Base-by-base conservation (phyloP, 2,329 filamentous ascomycete genomes). In the Phyllosticta citribraziliensis region DNA sequence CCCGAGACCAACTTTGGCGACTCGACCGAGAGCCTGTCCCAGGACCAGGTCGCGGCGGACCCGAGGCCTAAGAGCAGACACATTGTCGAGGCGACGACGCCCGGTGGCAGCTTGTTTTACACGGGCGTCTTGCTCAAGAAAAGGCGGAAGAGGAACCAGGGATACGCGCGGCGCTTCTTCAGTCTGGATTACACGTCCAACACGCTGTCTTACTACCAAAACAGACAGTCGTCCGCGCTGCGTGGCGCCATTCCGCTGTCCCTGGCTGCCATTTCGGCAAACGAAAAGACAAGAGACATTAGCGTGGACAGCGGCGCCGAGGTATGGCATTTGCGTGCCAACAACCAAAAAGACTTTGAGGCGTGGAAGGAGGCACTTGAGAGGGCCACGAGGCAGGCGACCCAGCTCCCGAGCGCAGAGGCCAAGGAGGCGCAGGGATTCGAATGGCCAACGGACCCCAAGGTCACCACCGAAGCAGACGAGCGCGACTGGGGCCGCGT, bases 301-400 rank as follows among this genome's bases (percentile, higher is more conserved):
- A 96, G 88, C 52, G 94, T 99, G 62, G 94, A 99, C 72, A 97
- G 94, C 0, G 94, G 94, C 1, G 92, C 94, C 2, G 94, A 99
- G 74, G 86, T 99, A 25, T 99, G 94, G 94, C 94, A 97, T 76
- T 79, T 99, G 30, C 87, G 87, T 68, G 91, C 94, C 2, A 84
- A 83, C 56, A 96, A 89, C 67, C 83, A 85, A 56, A 88, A 88
- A 65, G 93, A 97, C 64, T 99, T 97, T 70, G 82, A 84, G 55
- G 87, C 88, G 19, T 99, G 94, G 94, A 91, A 88, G 55, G 82
- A 83, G 55, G 93, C 92, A 0, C 78, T 99, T 57, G 91, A 97
- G 73, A 87, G 84, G 65, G 92, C 93, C 4, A 89, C 90, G 64
- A 83, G 87, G 63, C 72, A 68, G 61, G 74, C 73, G 60, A 67